These are phyloP conservation scores for Fusarium acutatum DNA, from an alignment of 2,329 filamentous ascomycete genomes.

Conservation along the genomic window DNA sequence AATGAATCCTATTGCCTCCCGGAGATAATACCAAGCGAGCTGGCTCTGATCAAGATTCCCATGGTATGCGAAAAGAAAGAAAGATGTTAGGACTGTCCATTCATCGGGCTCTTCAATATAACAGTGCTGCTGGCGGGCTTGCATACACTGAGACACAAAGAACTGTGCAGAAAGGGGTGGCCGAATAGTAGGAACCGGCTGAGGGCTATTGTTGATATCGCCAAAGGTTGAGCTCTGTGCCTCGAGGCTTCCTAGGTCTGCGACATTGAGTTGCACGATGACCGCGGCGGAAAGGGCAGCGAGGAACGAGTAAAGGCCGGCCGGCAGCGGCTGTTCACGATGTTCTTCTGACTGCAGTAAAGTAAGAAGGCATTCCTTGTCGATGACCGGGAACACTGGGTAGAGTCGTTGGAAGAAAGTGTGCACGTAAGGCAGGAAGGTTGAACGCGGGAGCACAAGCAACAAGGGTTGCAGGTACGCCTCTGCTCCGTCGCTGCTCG, in stretches of 20 bases:
- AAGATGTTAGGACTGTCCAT: constrained; percentile 33
- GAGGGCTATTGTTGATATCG: neutral
- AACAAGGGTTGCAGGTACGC: neutral
- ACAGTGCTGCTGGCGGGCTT: constrained; percentile 9
- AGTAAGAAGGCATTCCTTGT: constrained; percentile 7
- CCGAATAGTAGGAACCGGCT: neutral
- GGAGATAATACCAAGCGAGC: constrained; percentile 32
- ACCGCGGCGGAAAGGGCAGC: constrained; percentile 30
- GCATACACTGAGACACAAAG: constrained; percentile 19
- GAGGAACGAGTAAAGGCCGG: constrained; percentile 15
- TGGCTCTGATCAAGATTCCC: constrained; percentile 22
- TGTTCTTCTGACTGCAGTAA: neutral
- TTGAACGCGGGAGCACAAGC: neutral
- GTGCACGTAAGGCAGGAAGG: constrained; percentile 21
- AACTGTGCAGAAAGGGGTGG: neutral
- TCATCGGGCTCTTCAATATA: constrained; percentile 31
- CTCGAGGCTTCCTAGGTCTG: neutral
- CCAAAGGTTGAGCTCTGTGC: neutral
- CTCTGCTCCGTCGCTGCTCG: neutral
- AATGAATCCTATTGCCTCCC: constrained; percentile 35
- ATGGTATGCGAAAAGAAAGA: constrained; percentile 34
- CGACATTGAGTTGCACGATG: constrained; percentile 30
- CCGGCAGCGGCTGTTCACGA: neutral
- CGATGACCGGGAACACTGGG: constrained; percentile 30
- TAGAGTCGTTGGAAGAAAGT: constrained; percentile 34